Conservation (phyloP, 768 basidiomycete species). For the Tremella yokohamensis region DNA sequence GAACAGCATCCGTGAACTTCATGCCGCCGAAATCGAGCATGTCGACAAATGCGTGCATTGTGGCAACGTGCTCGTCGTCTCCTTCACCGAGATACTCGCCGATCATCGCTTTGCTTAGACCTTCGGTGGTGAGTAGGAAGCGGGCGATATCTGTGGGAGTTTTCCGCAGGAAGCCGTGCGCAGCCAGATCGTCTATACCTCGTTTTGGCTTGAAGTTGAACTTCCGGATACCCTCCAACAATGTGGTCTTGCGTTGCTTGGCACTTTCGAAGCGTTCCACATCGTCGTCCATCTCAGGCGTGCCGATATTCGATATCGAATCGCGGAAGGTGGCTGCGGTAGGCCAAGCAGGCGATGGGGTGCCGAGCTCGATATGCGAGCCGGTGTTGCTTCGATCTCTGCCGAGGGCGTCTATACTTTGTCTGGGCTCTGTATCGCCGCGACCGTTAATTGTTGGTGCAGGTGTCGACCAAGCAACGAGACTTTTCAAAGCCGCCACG, state of each 20-base stretch:
- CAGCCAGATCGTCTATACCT: conserved; percentile 81
- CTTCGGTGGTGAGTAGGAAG: conserved; percentile 84
- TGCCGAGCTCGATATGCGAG: conserved; percentile 27
- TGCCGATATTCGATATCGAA: conserved; percentile 57
- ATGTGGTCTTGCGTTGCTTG: conserved; percentile 90
- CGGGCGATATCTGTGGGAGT: conserved; percentile 72
- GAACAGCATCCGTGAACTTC: conserved; percentile 82
- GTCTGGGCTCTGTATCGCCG: conserved; percentile 20
- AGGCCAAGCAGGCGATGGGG: conserved; percentile 23
- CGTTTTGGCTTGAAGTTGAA: conserved; percentile 99
- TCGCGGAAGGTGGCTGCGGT: conserved; percentile 15
- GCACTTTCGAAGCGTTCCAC: conserved; percentile 89
- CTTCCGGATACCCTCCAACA: conserved; percentile 91
- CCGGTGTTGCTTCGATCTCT: conserved; percentile 25
- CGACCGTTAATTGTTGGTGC: conserved; percentile 60
- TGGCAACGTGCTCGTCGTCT: conserved; percentile 73
- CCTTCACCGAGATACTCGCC: conserved; percentile 98
- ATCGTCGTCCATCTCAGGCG: conserved; percentile 81
- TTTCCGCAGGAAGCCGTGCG: conserved; percentile 76
- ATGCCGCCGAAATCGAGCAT: conserved; percentile 76
- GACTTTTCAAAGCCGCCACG: conserved; percentile 77
- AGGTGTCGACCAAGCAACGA: conserved; percentile 72
- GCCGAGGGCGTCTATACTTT: conserved; percentile 31
- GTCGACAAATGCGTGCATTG: conserved; percentile 97
- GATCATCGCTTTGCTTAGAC: conserved; percentile 89